phyloP scores from a whole-genome alignment of 176 grass and related monocot species.

The Secale cereale region DNA sequence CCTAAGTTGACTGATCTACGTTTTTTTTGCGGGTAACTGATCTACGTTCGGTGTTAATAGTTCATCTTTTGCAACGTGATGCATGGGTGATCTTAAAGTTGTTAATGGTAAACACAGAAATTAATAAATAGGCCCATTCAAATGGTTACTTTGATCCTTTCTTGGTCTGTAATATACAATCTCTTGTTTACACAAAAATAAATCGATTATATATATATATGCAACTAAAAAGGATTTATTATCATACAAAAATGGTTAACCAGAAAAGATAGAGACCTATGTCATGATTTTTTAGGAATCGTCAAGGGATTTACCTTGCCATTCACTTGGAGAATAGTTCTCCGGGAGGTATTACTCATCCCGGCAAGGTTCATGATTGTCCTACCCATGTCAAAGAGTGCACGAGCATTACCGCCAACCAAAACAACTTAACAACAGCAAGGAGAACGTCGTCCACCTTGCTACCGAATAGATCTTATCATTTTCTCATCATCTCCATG shows the following conservation, averaged over 20 bases:
- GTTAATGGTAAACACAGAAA: not conserved
- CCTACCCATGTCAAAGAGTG: not conserved
- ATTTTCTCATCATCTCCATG: not conserved
- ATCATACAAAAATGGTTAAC: not conserved
- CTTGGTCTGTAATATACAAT: not conserved
- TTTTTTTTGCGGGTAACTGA: too few species aligned
- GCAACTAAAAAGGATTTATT: not conserved
- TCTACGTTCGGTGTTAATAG: not conserved
- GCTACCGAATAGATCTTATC: not conserved
- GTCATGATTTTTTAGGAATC: not conserved
- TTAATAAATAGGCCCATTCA: not conserved
- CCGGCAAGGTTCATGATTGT: not conserved
- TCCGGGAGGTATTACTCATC: not conserved
- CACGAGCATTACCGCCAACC: not conserved
- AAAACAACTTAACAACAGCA: not conserved
- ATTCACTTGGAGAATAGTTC: not conserved
- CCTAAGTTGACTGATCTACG: too few species aligned
- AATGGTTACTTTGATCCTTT: not conserved
- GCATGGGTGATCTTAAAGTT: not conserved
- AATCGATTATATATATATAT: not conserved
- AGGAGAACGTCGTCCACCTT: not conserved
- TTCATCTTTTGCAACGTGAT: not conserved
- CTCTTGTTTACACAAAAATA: not conserved
- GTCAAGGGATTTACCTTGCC: not conserved
- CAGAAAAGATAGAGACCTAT: not conserved